Conservation (phyloP, 208 protist species). For the Acanthamoeba castellanii region DNA sequence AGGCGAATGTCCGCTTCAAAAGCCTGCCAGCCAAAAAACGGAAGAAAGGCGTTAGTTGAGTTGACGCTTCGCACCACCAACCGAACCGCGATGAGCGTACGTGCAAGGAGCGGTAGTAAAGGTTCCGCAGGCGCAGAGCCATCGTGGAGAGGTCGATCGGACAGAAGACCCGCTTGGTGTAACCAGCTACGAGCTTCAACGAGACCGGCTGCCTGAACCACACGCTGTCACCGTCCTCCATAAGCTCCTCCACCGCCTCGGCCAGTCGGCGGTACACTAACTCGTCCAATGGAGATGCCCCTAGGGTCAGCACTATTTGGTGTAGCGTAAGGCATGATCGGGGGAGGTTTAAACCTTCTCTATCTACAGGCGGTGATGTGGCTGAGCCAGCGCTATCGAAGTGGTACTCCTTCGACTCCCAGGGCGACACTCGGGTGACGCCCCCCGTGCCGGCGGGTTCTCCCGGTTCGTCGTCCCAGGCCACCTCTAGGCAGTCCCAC, state of each 20-base stretch:
- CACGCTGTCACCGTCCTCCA: background rate
- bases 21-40: background rate
- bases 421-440: slow-evolving; percentile 36
- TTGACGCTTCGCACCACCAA: background rate
- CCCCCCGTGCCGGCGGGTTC: background rate
- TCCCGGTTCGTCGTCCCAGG: slow-evolving; percentile 1
- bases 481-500: slow-evolving; percentile 64
- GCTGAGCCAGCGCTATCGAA: background rate
- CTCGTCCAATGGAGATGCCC: no score
- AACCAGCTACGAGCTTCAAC: background rate
- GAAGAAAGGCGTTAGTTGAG: background rate
- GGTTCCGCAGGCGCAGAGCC: background rate
- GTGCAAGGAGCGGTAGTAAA: slow-evolving; percentile 48
- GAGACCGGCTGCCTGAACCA: slow-evolving; percentile 27
- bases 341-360: background rate
- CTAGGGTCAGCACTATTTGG: background rate
- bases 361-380: background rate
- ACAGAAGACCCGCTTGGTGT: slow-evolving; percentile 28
- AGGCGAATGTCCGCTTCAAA: slow-evolving; percentile 34
- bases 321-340: background rate
- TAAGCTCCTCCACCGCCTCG: background rate
- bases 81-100: background rate
- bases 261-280: slow-evolving; percentile 36
- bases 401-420: slow-evolving; percentile 58
- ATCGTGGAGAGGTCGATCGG: slow-evolving; percentile 66